These are phyloP conservation scores for Apiotrichum brassicae DNA, from an alignment of 1,284 basidiomycete genomes.

Conservation along the genomic window DNA sequence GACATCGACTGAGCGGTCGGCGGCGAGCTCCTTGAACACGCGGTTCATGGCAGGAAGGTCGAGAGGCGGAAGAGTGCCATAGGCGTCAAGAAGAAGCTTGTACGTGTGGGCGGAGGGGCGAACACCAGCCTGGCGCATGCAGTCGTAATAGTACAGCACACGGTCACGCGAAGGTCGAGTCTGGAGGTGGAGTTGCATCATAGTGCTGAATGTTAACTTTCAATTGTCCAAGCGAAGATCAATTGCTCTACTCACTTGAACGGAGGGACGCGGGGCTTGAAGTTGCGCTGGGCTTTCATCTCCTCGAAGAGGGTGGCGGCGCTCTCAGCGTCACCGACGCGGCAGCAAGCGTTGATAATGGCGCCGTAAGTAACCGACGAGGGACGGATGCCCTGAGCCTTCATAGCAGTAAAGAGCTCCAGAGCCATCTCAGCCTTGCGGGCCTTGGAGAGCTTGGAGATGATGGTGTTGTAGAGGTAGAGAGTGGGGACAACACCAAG, in stretches of 20 bases:
- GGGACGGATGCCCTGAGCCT: constrained; percentile 55
- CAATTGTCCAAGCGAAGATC: background rate
- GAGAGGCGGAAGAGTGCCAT: constrained; percentile 78
- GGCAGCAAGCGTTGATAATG: constrained; percentile 82
- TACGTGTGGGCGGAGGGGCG: constrained; percentile 81
- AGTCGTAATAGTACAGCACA: constrained; percentile 69
- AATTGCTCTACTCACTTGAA: constrained; percentile 49
- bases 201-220: constrained; percentile 68
- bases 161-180: constrained; percentile 77
- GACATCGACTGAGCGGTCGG: constrained; percentile 55
- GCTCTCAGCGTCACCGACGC: constrained; percentile 79
- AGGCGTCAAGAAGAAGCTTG: constrained; percentile 89
- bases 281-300: constrained; percentile 69
- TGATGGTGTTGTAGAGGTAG: constrained; percentile 92
- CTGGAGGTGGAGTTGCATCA: constrained; percentile 95
- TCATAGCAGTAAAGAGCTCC: constrained; percentile 76
- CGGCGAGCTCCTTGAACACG: constrained; percentile 60
- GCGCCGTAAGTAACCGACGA: constrained; percentile 92
- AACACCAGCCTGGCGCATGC: constrained; percentile 61
- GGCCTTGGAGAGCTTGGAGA: constrained; percentile 86
- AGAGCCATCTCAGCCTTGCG: constrained; percentile 83
- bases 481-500: constrained; percentile 68
- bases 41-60: constrained; percentile 69
- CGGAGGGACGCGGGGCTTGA: constrained; percentile 84
- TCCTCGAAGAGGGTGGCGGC: constrained; percentile 80